A percentile compares a stretch with the other conserved stretches of the same genome.
Conservation (phyloP, 345 rosid species). For the Citrus sinensis region DVS_A1.0 CM039161.1:17983501-17984000, state of each 20-base stretch:
- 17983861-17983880: neutral
- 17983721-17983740: slow-evolving; percentile 8
- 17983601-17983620: neutral
- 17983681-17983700: slow-evolving; percentile 3
- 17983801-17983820: neutral
- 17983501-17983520: neutral
- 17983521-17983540: neutral
- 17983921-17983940: neutral
- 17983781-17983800: neutral
- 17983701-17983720: neutral
- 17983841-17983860: neutral
- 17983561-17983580: neutral
- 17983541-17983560: neutral
- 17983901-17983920: neutral
- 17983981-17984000: neutral
- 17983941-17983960: neutral
- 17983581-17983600: neutral
- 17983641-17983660: neutral
- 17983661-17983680: neutral
- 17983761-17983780: neutral
- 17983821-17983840: neutral
- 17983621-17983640: neutral
- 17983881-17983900: neutral
- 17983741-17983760: neutral
- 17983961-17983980: neutral